phyloP scores from a whole-genome alignment of 2,329 filamentous ascomycete genomes.

The Colletotrichum abscissum region DNA sequence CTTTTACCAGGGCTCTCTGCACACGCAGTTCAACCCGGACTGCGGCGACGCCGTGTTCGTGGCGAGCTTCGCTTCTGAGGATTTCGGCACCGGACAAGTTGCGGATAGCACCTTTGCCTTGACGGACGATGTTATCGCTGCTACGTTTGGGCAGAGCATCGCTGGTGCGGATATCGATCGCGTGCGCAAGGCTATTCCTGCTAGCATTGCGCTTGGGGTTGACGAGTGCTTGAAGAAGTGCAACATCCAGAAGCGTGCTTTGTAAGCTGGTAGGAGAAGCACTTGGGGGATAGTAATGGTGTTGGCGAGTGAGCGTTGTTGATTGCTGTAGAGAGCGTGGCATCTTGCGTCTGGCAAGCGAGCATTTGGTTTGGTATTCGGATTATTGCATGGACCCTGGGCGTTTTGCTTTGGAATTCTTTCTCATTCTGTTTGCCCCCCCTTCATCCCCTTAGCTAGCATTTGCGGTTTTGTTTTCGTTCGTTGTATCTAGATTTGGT shows the following conservation, averaged over 20 bases:
- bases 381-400: neutral
- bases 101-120: slow-evolving; percentile 63
- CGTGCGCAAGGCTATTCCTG: slow-evolving; percentile 56
- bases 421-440: neutral
- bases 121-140: slow-evolving; percentile 56
- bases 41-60: slow-evolving; percentile 63
- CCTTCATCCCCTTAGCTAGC: neutral
- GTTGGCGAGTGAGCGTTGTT: too few relatives aligned
- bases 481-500: neutral
- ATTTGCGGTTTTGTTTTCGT: neutral
- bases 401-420: neutral
- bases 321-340: neutral
- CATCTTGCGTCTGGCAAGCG: neutral
- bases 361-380: neutral
- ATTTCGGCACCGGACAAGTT: slow-evolving; percentile 63
- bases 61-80: slow-evolving; percentile 60
- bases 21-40: slow-evolving; percentile 67
- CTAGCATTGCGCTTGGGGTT: slow-evolving; percentile 62
- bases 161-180: slow-evolving; percentile 58
- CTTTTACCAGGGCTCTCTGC: slow-evolving; percentile 65
- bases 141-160: slow-evolving; percentile 58
- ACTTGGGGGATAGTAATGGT: too few relatives aligned
- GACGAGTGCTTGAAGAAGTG: slow-evolving; percentile 63
- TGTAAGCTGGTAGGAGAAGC: neutral
- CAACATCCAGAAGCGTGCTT: slow-evolving; percentile 44